These are phyloP conservation scores for Wickerhamomyces bovis DNA, from an alignment of 805 yeast species.

Conservation along the genomic window DNA sequence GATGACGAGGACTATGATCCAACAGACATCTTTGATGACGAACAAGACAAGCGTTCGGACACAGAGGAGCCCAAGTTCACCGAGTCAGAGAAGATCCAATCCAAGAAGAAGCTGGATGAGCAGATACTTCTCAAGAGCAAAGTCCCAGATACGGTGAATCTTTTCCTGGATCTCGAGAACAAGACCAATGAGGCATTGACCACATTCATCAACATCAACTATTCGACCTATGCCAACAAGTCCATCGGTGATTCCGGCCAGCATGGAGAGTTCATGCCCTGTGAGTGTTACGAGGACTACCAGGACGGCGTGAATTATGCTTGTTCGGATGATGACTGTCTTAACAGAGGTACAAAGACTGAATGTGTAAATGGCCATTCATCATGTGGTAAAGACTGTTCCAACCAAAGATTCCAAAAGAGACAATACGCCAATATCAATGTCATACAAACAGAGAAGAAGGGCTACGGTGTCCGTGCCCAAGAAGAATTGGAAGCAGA, in stretches of 20 bases:
- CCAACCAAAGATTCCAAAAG: constrained; percentile 83
- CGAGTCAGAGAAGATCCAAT: constrained; percentile 14
- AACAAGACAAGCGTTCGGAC: constrained; percentile 1
- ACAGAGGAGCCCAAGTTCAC: constrained; percentile 14
- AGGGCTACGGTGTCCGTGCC: constrained; percentile 89
- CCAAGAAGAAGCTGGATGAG: constrained; percentile 13
- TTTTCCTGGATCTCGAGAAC: constrained; percentile 37
- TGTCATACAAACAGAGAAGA: constrained; percentile 74
- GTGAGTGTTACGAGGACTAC: constrained; percentile 69
- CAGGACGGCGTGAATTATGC: constrained; percentile 48
- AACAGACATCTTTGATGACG: constrained; percentile 3
- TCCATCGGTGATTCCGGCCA: constrained; percentile 60
- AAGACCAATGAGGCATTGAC: constrained; percentile 63
- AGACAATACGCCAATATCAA: constrained; percentile 69
- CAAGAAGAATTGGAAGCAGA: constrained; percentile 48
- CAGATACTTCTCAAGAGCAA: constrained; percentile 14
- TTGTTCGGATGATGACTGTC: constrained; percentile 87
- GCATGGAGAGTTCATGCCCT: constrained; percentile 79
- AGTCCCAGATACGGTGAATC: constrained; percentile 16
- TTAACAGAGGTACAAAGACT: constrained; percentile 84
- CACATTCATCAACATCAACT: constrained; percentile 49
- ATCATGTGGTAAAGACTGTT: constrained; percentile 71
- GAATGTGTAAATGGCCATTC: constrained; percentile 76
- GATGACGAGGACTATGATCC: constrained; percentile 19
- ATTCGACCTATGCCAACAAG: constrained; percentile 59